Evolutionary conservation across 2,329 filamentous ascomycete species (phyloP).

Genomic region (Remersonia thermophila): DNA sequence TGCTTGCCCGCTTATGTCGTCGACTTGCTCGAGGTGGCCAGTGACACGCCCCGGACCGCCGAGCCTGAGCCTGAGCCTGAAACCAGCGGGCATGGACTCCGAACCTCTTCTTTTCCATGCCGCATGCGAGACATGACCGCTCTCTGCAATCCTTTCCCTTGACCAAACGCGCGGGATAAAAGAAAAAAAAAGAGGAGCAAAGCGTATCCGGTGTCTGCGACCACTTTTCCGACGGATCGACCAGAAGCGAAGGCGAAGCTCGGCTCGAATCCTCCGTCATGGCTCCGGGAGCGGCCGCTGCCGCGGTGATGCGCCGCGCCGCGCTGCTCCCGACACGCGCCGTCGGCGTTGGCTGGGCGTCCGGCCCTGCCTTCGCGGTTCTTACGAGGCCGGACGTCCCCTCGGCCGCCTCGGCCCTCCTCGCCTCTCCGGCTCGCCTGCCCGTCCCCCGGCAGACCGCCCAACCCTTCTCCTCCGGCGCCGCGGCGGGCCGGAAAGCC

Average conservation of each 20-base stretch:
- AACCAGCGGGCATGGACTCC: too few relatives aligned
- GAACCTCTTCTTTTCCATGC: too few relatives aligned
- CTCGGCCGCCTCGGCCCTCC: background rate
- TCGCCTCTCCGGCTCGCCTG: background rate
- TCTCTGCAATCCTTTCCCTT: background rate
- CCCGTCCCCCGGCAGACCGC: constrained; percentile 1
- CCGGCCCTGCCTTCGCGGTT: constrained; percentile 4
- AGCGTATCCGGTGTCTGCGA: too few relatives aligned
- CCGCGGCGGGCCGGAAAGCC: constrained; percentile 5
- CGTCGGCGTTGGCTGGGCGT: constrained; percentile 19
- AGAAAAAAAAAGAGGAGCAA: constrained; percentile 5
- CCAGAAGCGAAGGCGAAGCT: too few relatives aligned
- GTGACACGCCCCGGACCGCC: too few relatives aligned
- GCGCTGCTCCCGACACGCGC: constrained; percentile 35
- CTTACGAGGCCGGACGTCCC: constrained; percentile 18
- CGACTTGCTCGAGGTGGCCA: too few relatives aligned
- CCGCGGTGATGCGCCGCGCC: constrained; percentile 28
- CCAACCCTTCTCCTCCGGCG: constrained; percentile 9
- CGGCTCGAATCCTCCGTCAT: too few relatives aligned
- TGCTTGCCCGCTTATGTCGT: too few relatives aligned
- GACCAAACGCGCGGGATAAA: constrained; percentile 8
- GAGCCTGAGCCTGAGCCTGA: too few relatives aligned
- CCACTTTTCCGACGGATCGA: constrained; percentile 4
- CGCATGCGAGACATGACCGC: constrained; percentile 1
- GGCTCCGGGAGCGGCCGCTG: constrained; percentile 31